These are phyloP conservation scores for Phytophthora megakarya DNA, from an alignment of 352 stramenopile species.

Conservation along the genomic window DNA sequence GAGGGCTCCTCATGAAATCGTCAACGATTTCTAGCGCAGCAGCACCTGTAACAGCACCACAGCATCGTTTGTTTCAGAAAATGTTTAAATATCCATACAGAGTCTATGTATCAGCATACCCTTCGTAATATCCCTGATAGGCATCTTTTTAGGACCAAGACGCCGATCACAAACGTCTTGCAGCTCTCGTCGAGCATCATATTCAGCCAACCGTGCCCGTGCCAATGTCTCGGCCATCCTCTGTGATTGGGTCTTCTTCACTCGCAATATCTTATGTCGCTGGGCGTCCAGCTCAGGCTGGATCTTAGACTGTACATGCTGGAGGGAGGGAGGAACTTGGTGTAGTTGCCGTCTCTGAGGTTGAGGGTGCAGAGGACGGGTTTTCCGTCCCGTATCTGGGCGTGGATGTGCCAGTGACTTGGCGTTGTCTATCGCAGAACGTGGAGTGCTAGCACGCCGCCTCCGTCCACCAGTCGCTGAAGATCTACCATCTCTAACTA, in stretches of 20 bases:
- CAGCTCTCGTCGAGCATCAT: slow-evolving; percentile 45
- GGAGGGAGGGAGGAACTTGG: slow-evolving; percentile 26
- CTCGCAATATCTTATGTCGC: slow-evolving; percentile 64
- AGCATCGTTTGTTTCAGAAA: background rate
- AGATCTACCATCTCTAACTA: background rate
- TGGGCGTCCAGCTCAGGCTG: slow-evolving; percentile 58
- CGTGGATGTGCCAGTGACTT: background rate
- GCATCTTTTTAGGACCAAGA: slow-evolving; percentile 40
- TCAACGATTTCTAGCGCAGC: slow-evolving; percentile 83
- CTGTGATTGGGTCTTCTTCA: slow-evolving; percentile 82
- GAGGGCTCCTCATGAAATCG: slow-evolving; percentile 73
- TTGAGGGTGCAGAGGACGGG: slow-evolving; percentile 19
- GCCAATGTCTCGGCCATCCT: slow-evolving; percentile 74
- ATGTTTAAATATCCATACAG: background rate
- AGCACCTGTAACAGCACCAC: slow-evolving; percentile 44
- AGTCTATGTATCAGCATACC: slow-evolving; percentile 33
- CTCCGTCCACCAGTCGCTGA: background rate
- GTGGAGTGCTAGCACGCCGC: background rate
- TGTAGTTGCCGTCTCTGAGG: slow-evolving; percentile 13
- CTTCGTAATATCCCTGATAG: slow-evolving; percentile 57
- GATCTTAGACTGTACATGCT: slow-evolving; percentile 66
- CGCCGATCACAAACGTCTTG: slow-evolving; percentile 29
- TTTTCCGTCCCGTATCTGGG: background rate
- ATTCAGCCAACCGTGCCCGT: slow-evolving; percentile 58
- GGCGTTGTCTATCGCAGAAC: slow-evolving; percentile 22